Conservation (phyloP, 2,329 filamentous ascomycete species). For the Pestalotiopsis sp. region DNA sequence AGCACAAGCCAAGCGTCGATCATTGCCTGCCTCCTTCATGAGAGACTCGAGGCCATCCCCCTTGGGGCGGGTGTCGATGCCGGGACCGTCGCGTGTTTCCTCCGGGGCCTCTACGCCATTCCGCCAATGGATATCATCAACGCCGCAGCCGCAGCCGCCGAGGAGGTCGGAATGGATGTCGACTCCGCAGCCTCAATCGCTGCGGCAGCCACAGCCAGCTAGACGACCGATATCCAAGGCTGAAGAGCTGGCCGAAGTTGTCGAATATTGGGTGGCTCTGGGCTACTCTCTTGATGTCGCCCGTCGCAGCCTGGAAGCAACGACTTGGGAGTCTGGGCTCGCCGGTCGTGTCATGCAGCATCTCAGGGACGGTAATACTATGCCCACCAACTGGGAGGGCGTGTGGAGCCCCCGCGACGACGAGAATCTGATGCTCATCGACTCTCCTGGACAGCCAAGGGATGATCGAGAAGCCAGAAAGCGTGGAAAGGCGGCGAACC, state of each 20-base stretch:
- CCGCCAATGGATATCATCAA: neutral
- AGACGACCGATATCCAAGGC: neutral
- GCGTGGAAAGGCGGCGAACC: neutral
- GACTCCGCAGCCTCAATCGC: neutral
- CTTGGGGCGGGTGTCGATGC: neutral
- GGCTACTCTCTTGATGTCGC: slow-evolving; percentile 9
- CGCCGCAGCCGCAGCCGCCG: neutral
- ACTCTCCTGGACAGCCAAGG: slow-evolving; percentile 3
- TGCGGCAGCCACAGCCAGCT: neutral
- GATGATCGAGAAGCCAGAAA: slow-evolving; percentile 9
- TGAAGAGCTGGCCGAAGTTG: slow-evolving; percentile 6
- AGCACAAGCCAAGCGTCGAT: slow-evolving; percentile 2
- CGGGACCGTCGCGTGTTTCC: neutral
- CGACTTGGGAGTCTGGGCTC: slow-evolving; percentile 10
- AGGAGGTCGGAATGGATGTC: neutral
- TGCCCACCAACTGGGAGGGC: slow-evolving; percentile 14
- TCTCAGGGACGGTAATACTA: slow-evolving; percentile 6
- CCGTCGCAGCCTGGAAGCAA: slow-evolving; percentile 10
- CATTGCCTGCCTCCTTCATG: slow-evolving; percentile 3
- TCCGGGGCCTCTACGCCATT: neutral
- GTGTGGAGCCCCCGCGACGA: slow-evolving; percentile 11
- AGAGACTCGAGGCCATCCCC: neutral
- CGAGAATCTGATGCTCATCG: slow-evolving; percentile 7
- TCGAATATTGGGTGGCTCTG: slow-evolving; percentile 10
- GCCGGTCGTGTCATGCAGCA: slow-evolving; percentile 9